Evolutionary conservation across 257 asterid genomes (phyloP).

Genomic region (Ilex asprella): DNA sequence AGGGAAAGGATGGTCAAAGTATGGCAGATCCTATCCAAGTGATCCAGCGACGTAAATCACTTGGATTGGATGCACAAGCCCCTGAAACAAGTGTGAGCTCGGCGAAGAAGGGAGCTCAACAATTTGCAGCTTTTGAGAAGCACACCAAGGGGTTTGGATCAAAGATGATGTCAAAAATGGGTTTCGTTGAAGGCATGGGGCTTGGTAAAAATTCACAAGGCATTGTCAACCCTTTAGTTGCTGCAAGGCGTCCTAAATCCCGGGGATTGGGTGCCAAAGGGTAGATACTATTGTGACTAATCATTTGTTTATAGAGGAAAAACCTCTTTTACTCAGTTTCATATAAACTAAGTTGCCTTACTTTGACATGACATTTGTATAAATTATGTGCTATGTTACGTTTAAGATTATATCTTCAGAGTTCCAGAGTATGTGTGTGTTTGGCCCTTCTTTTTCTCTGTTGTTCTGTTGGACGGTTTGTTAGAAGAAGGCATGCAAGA

Average conservation of each 20-base stretch:
- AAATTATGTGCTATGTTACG: too few species aligned
- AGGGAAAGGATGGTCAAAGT: conserved; percentile 73
- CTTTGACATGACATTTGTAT: neutral
- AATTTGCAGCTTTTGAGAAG: conserved; percentile 72
- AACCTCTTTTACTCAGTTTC: conserved; percentile 1
- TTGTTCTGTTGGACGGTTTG: neutral
- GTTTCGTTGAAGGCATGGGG: conserved; percentile 78
- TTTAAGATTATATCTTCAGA: too few species aligned
- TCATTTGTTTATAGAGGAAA: conserved; percentile 2
- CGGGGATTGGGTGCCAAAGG: conserved; percentile 66
- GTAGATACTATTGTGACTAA: conserved; percentile 14
- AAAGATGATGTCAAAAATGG: conserved; percentile 90
- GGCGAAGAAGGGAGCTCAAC: conserved; percentile 24
- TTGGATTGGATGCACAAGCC: conserved; percentile 40
- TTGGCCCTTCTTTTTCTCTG: neutral
- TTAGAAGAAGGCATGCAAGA: too few species aligned
- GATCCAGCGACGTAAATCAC: conserved; percentile 75
- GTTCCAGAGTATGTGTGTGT: neutral
- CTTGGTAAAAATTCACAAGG: conserved; percentile 88
- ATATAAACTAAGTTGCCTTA: neutral
- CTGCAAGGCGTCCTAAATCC: conserved; percentile 63
- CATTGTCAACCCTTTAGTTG: conserved; percentile 63
- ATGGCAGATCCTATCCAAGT: conserved; percentile 74
- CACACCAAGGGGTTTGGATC: conserved; percentile 94
- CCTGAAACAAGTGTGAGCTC: conserved; percentile 24